Evolutionary conservation across 2,329 filamentous ascomycete genomes (phyloP).

Genomic region (Hortaea werneckii): DNA sequence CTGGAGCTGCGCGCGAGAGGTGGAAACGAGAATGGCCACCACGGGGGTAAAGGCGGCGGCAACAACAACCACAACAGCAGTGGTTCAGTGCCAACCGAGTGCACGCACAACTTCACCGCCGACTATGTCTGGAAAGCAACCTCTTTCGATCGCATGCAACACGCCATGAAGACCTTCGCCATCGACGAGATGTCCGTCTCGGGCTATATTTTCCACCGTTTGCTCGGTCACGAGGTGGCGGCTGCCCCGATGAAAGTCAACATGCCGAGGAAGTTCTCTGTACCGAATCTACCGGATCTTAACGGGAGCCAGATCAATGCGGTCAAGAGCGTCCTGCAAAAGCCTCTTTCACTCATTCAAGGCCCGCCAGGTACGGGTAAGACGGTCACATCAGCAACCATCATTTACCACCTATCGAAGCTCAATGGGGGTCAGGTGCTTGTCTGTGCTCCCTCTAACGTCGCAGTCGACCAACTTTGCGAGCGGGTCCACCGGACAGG

Average conservation of each 20-base stretch:
- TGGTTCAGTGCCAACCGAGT: conserved; percentile 79
- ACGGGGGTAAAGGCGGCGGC: conserved; percentile 40
- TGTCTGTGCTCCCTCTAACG: conserved; percentile 95
- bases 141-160: conserved; percentile 97
- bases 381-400: conserved; percentile 95
- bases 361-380: conserved; percentile 95
- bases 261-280: conserved; percentile 93
- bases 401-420: conserved; percentile 95
- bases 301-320: conserved; percentile 94
- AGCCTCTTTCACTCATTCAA: conserved; percentile 90
- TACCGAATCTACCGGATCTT: conserved; percentile 83
- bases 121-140: conserved; percentile 99
- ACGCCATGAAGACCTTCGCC: conserved; percentile 98
- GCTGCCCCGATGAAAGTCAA: conserved; percentile 91
- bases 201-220: conserved; percentile 95
- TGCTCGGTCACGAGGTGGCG: conserved; percentile 89
- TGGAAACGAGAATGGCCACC: conserved; percentile 39
- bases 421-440: conserved; percentile 90
- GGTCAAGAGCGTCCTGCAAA: conserved; percentile 88
- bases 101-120: conserved; percentile 94
- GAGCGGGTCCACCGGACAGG: conserved; percentile 92
- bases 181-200: conserved; percentile 97
- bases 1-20: conserved; percentile 89
- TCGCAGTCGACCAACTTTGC: conserved; percentile 94
- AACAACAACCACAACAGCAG: background rate